Evolutionary conservation across 2,329 filamentous ascomycete genomes (phyloP), one percentile per base, ranked within the genome.

Genomic region (Exophiala oligosperma): DNA sequence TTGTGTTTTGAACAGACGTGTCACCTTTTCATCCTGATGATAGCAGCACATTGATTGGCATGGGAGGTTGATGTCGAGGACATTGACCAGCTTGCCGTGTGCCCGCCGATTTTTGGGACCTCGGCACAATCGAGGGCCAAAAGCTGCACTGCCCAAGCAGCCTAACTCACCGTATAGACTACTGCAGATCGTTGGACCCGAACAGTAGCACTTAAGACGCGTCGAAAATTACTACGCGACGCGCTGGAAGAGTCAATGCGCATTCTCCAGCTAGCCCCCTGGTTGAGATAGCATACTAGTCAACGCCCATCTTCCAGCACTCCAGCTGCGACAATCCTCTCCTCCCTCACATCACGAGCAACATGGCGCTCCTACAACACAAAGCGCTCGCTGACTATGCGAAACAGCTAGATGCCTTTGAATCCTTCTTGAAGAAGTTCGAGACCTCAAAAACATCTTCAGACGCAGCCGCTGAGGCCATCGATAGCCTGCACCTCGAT

Each of bases 351-450:
- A 5, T 29, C 11, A 23, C 32, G 17, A 46, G 68, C 75, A 77
- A 68, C 59, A 97, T 97, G 93, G 89, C 92, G 82, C 89, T 97
- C 71, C 84, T 92, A 70, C 87, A 89, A 65, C 89, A 88, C 75
- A 87, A 84, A 71, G 82, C 87, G 67, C 85, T 89, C 52, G 91
- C 96, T 69, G 88, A 96, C 74, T 99, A 99, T 78, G 84, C 87
- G 70, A 86, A 87, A 69, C 94, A 99, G 75, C 86, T 94, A 76
- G 75, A 72, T 54, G 71, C 89, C 51, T 94, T 99, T 74, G 88
- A 96, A 76, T 86, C 89, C 70, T 99, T 99, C 73, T 81, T 99
- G 63, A 80, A 83, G 68, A 86, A 86, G 63, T 99, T 95, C 85
- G 97, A 99, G 79, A 83, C 82, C 56, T 79, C 80, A n/a, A 55